A percentile compares a stretch with the other conserved stretches of the same genome.
These are phyloP conservation scores for Oropetium thomaeum DNA, from an alignment of 176 grass and related monocot species.

Conservation along the genomic window DNA sequence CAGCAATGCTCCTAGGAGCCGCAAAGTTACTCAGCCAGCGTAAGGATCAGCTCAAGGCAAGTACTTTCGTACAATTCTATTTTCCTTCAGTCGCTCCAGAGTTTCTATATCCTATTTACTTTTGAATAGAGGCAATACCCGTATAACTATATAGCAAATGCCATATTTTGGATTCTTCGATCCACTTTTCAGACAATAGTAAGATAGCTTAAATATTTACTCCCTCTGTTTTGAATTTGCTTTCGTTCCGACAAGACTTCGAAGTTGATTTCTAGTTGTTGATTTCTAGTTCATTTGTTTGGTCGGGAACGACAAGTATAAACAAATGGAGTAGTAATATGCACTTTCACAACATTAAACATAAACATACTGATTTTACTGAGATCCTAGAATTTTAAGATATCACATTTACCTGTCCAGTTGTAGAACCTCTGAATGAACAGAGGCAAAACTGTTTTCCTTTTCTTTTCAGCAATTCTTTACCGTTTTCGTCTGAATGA, in stretches of 20 bases:
- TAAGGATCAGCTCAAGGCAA: conserved; percentile 66
- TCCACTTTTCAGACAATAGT: not conserved
- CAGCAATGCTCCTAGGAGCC: conserved; percentile 82
- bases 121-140: not conserved
- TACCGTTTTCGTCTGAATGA: too few relatives aligned
- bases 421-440: too few relatives aligned
- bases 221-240: too few relatives aligned
- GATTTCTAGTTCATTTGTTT: too few relatives aligned
- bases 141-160: not conserved
- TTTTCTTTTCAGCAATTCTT: too few relatives aligned
- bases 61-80: not conserved
- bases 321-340: too few relatives aligned
- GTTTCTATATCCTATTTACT: not conserved
- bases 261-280: too few relatives aligned
- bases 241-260: too few relatives aligned
- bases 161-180: not conserved
- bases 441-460: too few relatives aligned
- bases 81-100: not conserved
- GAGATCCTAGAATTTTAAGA: not conserved
- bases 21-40: conserved; percentile 82
- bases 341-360: not conserved
- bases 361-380: not conserved
- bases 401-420: not conserved
- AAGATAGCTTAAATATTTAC: not conserved
- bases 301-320: too few relatives aligned